phyloP scores from a whole-genome alignment of 1,284 basidiomycete species.

The Filobasidium uniguttulatum region DNA sequence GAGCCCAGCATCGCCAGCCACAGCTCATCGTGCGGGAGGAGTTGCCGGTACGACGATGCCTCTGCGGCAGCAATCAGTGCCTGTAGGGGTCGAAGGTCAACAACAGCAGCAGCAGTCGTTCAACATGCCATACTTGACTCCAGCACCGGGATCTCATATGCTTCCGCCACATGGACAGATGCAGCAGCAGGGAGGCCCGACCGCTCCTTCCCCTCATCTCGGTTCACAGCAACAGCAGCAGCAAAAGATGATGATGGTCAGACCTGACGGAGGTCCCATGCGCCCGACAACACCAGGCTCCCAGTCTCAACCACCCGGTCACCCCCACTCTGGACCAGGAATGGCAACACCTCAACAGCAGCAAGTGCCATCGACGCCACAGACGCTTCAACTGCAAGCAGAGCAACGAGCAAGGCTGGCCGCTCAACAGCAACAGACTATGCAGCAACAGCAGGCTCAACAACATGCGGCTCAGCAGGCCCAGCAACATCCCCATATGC shows the following conservation, averaged over 20 bases:
- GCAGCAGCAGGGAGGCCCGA: conserved; percentile 2
- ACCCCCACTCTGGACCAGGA: not conserved
- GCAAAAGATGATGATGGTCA: not conserved
- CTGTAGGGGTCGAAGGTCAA: not conserved
- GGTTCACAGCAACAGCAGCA: conserved; percentile 7
- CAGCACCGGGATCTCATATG: conserved; percentile 19
- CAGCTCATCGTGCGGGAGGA: not conserved
- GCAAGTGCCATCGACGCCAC: not conserved
- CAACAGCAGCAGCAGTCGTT: not conserved
- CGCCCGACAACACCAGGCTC: conserved; percentile 1
- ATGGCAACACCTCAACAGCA: not conserved
- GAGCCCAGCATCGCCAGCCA: not conserved
- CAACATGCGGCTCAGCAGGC: conserved; percentile 4
- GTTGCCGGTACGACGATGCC: not conserved
- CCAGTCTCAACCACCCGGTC: not conserved
- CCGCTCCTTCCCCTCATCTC: not conserved
- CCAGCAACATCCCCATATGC: conserved; percentile 3
- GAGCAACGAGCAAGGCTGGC: conserved; percentile 11
- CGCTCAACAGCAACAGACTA: conserved; percentile 8
- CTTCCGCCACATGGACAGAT: conserved; percentile 17
- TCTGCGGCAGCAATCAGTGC: conserved; percentile 14
- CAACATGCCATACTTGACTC: conserved; percentile 6
- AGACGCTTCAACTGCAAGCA: conserved; percentile 2
- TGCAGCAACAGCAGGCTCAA: conserved; percentile 9
- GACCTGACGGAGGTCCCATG: not conserved